Conservation (phyloP, 495 filamentous ascomycete genomes). For the Penicillium malachiteum region DNA sequence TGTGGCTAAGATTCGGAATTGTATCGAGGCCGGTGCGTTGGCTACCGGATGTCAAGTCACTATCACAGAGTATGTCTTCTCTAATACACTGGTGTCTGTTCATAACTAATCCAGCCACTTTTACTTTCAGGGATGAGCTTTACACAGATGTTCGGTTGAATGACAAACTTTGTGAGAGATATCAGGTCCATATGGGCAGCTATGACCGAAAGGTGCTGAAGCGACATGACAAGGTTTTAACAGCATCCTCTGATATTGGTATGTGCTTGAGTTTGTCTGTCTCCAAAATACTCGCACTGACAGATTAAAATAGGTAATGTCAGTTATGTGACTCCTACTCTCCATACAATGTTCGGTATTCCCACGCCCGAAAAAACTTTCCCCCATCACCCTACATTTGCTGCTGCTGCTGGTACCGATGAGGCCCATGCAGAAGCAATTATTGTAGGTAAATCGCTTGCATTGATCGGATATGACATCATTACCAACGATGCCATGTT, state of each 20-base stretch:
- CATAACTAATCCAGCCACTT: background rate
- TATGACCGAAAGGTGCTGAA: constrained; percentile 48
- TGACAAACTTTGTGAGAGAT: constrained; percentile 52
- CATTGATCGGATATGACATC: constrained; percentile 55
- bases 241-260: constrained; percentile 55
- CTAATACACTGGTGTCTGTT: background rate
- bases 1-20: constrained; percentile 51
- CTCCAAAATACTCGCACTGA: background rate
- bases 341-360: constrained; percentile 61
- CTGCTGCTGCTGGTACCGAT: constrained; percentile 53
- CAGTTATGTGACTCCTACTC: constrained; percentile 61
- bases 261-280: constrained; percentile 24
- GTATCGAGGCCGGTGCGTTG: constrained; percentile 58
- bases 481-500: constrained; percentile 45
- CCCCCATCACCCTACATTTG: constrained; percentile 63
- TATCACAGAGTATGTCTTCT: constrained; percentile 37
- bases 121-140: constrained; percentile 30
- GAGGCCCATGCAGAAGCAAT: constrained; percentile 51
- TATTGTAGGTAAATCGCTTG: constrained; percentile 55
- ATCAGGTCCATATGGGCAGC: constrained; percentile 50
- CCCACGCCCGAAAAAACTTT: constrained; percentile 39
- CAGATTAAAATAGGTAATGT: constrained; percentile 50
- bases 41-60: constrained; percentile 59
- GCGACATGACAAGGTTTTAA: constrained; percentile 46
- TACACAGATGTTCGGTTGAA: constrained; percentile 65